phyloP scores from a whole-genome alignment of 1,284 basidiomycete species.

The Irpex sp. region DNA sequence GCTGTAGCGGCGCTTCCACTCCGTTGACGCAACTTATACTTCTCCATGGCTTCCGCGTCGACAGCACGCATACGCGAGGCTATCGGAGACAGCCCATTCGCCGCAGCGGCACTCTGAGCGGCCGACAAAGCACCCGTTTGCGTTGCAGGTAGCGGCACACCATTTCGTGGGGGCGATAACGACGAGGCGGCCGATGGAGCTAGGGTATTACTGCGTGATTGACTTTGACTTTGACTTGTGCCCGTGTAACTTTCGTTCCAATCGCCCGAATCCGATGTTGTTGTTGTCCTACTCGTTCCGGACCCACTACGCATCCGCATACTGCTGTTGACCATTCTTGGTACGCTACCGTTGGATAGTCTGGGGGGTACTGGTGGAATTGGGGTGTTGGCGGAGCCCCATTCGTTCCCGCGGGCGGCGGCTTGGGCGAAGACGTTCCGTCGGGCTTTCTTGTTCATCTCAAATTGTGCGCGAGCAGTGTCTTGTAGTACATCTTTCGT shows the following conservation, averaged over 20 bases:
- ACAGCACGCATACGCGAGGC: slow-evolving; percentile 73
- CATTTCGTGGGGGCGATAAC: slow-evolving; percentile 26
- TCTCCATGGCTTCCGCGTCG: slow-evolving; percentile 81
- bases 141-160: slow-evolving; percentile 29
- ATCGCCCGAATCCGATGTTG: slow-evolving; percentile 68
- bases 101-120: slow-evolving; percentile 28
- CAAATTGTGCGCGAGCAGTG: slow-evolving; percentile 69
- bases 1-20: slow-evolving; percentile 71
- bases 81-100: slow-evolving; percentile 62
- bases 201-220: slow-evolving; percentile 30
- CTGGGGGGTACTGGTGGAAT: slow-evolving; percentile 19
- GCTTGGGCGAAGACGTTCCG: slow-evolving; percentile 66
- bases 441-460: slow-evolving; percentile 72
- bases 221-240: slow-evolving; percentile 20
- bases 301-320: slow-evolving; percentile 74
- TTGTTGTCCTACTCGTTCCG: slow-evolving; percentile 73
- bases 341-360: slow-evolving; percentile 26
- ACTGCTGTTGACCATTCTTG: slow-evolving; percentile 23
- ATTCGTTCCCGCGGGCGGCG: slow-evolving; percentile 58
- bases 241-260: slow-evolving; percentile 34
- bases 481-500: slow-evolving; percentile 76
- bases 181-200: slow-evolving; percentile 32
- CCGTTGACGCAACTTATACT: slow-evolving; percentile 73
- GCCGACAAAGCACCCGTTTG: slow-evolving; percentile 28
- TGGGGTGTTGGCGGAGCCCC: slow-evolving; percentile 37